Conservation (phyloP, 352 stramenopile species). For the Phytophthora tubulina region DNA sequence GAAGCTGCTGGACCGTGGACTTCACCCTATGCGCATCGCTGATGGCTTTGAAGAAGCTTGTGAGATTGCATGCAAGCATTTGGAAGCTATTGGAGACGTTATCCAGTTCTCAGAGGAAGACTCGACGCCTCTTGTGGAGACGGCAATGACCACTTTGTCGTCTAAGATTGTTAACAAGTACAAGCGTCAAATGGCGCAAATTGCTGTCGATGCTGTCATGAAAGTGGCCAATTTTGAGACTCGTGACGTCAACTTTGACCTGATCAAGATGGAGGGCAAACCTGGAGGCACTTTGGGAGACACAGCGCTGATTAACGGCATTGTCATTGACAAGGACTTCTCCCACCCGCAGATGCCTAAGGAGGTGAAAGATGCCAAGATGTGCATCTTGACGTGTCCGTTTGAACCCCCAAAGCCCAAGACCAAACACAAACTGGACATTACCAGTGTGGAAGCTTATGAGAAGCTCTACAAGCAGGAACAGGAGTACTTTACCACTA, state of each 20-base stretch:
- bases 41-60: constrained; percentile 99
- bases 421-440: constrained; percentile 98
- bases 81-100: constrained; percentile 96
- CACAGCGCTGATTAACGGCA: constrained; percentile 98
- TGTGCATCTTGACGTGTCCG: constrained; percentile 99
- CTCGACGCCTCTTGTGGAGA: constrained; percentile 95
- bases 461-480: constrained; percentile 97
- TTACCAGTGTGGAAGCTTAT: constrained; percentile 98
- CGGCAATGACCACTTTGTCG: constrained; percentile 98
- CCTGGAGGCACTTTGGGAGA: constrained; percentile 97
- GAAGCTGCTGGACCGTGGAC: constrained; percentile 96
- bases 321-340: constrained; percentile 99
- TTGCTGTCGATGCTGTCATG: constrained; percentile 98
- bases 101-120: constrained; percentile 97
- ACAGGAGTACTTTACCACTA: constrained; percentile 99
- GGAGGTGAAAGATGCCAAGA: constrained; percentile 97
- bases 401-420: constrained; percentile 99
- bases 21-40: constrained; percentile 99
- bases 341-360: constrained; percentile 99
- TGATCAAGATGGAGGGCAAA: constrained; percentile 99
- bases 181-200: constrained; percentile 99
- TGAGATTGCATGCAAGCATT: constrained; percentile 95
- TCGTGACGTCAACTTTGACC: constrained; percentile 99
- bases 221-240: constrained; percentile 98
- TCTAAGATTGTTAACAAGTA: constrained; percentile 99